Percentiles rank a stretch among this genome's conserved stretches.
These are phyloP conservation scores for Platismatia glauca DNA, from an alignment of 495 filamentous ascomycete species.

Conservation along the genomic window DNA sequence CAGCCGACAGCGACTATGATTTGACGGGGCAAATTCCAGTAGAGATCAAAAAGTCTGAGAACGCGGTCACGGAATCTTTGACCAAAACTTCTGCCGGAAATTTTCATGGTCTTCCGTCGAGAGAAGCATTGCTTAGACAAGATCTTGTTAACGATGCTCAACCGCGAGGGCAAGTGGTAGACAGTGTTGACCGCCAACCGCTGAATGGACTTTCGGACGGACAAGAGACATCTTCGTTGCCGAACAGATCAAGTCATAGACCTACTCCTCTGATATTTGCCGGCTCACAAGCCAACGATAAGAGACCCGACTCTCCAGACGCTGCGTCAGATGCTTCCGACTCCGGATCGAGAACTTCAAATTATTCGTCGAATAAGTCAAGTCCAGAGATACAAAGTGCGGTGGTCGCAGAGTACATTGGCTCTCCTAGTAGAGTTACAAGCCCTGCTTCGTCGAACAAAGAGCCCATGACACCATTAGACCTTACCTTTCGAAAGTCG, in stretches of 20 bases:
- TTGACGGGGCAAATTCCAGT: background rate
- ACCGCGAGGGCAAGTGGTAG: background rate
- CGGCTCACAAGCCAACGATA: background rate
- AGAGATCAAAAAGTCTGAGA: background rate
- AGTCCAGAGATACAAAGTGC: slow-evolving; percentile 27
- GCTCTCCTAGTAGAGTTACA: slow-evolving; percentile 8
- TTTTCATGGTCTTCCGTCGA: background rate
- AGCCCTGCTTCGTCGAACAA: background rate
- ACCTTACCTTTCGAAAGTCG: slow-evolving; percentile 9
- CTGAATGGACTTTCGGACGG: background rate
- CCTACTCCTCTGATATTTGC: background rate
- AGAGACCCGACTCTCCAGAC: background rate
- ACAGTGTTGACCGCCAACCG: background rate
- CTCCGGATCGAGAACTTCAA: slow-evolving; percentile 22
- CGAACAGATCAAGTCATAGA: background rate
- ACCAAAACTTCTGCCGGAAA: background rate
- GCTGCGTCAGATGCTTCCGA: slow-evolving; percentile 16
- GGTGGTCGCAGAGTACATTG: slow-evolving; percentile 22
- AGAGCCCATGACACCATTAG: slow-evolving; percentile 5
- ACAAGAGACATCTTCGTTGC: background rate
- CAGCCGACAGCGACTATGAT: background rate
- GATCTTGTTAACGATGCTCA: background rate
- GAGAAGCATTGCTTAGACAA: background rate
- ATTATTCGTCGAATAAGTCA: slow-evolving; percentile 25
- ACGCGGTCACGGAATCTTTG: background rate